Evolutionary conservation across 2,329 filamentous ascomycete genomes (phyloP).

Genomic region (Apiospora aurea): DNA sequence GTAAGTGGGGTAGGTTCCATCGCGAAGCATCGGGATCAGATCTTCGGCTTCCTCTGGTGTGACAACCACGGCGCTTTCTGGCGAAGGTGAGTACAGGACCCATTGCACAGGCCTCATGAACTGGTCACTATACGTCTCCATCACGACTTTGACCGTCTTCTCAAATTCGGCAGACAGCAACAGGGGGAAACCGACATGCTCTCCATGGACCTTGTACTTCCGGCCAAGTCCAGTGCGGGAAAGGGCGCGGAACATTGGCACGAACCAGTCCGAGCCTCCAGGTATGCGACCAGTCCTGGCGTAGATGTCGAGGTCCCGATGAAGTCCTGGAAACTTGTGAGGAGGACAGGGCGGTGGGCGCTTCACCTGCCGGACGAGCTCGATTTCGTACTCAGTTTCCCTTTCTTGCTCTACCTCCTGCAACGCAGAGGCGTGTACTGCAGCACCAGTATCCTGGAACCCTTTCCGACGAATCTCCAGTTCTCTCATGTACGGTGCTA

Average conservation of each 20-base stretch:
- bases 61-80: slow-evolving; percentile 59
- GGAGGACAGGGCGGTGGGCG: slow-evolving; percentile 50
- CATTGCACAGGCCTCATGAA: slow-evolving; percentile 61
- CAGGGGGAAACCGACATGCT: slow-evolving; percentile 35
- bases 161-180: slow-evolving; percentile 56
- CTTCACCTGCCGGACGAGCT: slow-evolving; percentile 62
- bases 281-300: slow-evolving; percentile 51
- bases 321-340: slow-evolving; percentile 52
- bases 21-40: slow-evolving; percentile 55
- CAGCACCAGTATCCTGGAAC: slow-evolving; percentile 48
- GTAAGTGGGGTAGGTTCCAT: slow-evolving; percentile 41
- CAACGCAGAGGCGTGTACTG: slow-evolving; percentile 57
- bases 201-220: slow-evolving; percentile 40
- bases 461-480: slow-evolving; percentile 39
- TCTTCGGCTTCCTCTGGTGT: slow-evolving; percentile 68
- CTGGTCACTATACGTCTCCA: slow-evolving; percentile 40
- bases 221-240: slow-evolving; percentile 43
- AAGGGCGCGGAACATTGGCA: slow-evolving; percentile 52
- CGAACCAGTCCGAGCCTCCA: slow-evolving; percentile 45
- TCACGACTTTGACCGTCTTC: slow-evolving; percentile 48
- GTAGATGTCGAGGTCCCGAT: slow-evolving; percentile 55
- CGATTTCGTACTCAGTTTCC: slow-evolving; percentile 65
- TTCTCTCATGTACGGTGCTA: slow-evolving; percentile 42
- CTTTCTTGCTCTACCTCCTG: slow-evolving; percentile 67
- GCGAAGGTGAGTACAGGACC: slow-evolving; percentile 60